These are phyloP conservation scores for Russula griseocarnosa DNA, from an alignment of 768 basidiomycete genomes.

Conservation along the genomic window DNA sequence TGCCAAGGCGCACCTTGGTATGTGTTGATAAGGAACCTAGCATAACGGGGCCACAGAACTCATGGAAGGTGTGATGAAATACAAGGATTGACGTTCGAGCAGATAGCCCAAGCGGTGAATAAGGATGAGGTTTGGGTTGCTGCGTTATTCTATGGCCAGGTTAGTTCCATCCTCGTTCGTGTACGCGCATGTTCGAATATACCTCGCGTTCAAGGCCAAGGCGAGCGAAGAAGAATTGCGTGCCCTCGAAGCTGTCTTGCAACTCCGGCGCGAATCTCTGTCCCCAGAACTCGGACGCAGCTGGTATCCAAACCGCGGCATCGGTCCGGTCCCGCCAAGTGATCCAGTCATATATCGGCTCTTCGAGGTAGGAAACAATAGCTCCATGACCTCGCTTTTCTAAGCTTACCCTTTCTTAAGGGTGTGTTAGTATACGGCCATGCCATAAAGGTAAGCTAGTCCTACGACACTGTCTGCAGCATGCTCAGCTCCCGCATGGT, in stretches of 20 bases:
- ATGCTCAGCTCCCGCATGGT: neutral
- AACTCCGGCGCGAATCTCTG: constrained; percentile 36
- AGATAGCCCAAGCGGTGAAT: constrained; percentile 59
- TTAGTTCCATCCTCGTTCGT: constrained; percentile 29
- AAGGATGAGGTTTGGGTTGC: constrained; percentile 83
- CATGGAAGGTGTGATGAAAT: neutral
- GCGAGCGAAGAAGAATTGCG: constrained; percentile 55
- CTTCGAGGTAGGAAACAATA: constrained; percentile 54
- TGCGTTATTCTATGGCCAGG: constrained; percentile 78
- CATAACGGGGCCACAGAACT: constrained; percentile 62
- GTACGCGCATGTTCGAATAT: neutral
- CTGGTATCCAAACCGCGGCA: constrained; percentile 73
- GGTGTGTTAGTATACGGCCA: constrained; percentile 73
- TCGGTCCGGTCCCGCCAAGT: constrained; percentile 66
- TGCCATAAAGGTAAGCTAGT: constrained; percentile 59
- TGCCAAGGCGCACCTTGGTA: constrained; percentile 4
- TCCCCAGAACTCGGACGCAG: constrained; percentile 49
- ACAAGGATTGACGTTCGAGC: constrained; percentile 63
- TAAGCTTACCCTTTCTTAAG: constrained; percentile 34
- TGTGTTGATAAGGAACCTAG: constrained; percentile 29
- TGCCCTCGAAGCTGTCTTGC: constrained; percentile 48
- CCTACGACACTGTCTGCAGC: neutral
- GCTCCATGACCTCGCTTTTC: neutral
- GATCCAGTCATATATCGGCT: constrained; percentile 80
- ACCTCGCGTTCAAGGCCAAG: constrained; percentile 52